Conservation (phyloP, 345 rosid genomes). For the Aquilaria yunnanensis region DNA sequence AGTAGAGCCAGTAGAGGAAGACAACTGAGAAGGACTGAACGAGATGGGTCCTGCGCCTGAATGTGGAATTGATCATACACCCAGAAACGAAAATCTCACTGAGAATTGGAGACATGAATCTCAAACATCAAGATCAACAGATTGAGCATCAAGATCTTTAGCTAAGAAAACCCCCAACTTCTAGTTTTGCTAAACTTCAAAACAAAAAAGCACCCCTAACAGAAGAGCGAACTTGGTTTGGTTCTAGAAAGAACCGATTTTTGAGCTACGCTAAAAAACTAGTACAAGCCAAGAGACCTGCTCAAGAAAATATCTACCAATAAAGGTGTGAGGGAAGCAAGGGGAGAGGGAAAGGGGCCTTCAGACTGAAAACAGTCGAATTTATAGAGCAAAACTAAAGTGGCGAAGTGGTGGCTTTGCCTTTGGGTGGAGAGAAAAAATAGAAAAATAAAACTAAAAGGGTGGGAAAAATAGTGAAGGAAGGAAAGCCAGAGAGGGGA, state of each 20-base stretch:
- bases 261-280: background rate
- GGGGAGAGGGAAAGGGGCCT: slow-evolving; percentile 15
- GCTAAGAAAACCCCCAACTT: background rate
- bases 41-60: slow-evolving; percentile 87
- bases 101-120: slow-evolving; percentile 96
- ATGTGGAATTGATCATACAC: slow-evolving; percentile 78
- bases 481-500: background rate
- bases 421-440: background rate
- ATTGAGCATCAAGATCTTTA: slow-evolving; percentile 58
- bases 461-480: background rate
- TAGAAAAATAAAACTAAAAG: background rate
- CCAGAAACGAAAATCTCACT: slow-evolving; percentile 75
- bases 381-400: slow-evolving; percentile 42
- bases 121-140: slow-evolving; percentile 69
- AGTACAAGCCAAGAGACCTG: slow-evolving; percentile 2
- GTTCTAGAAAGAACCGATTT: background rate
- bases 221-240: background rate
- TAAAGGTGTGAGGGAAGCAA: slow-evolving; percentile 3
- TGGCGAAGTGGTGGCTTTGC: slow-evolving; percentile 12
- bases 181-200: too few relatives aligned
- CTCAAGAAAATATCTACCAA: background rate
- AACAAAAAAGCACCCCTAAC: background rate
- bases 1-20: slow-evolving; percentile 97
- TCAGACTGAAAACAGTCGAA: slow-evolving; percentile 1
- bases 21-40: slow-evolving; percentile 99